These are phyloP conservation scores for Cetradonia linearis DNA, from an alignment of 495 filamentous ascomycete species.

Conservation along the genomic window DNA sequence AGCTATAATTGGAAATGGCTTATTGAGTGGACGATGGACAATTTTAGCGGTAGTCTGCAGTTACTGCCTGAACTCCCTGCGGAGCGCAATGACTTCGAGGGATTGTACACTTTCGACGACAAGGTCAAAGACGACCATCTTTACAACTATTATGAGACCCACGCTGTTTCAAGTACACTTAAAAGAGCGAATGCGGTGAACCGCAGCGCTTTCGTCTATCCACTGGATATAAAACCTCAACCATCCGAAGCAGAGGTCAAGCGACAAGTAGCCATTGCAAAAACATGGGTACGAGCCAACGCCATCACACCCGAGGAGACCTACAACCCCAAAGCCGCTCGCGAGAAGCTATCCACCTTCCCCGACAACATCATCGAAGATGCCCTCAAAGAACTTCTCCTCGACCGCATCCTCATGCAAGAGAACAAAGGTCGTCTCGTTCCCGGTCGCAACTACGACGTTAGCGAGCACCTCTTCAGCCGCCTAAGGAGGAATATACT, in stretches of 20 bases:
- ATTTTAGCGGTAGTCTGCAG: slow-evolving; percentile 36
- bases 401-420: slow-evolving; percentile 49
- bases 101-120: slow-evolving; percentile 40
- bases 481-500: slow-evolving; percentile 26
- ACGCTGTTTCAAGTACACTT: slow-evolving; percentile 27
- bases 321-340: slow-evolving; percentile 37
- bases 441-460: slow-evolving; percentile 38
- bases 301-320: slow-evolving; percentile 41
- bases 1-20: slow-evolving; percentile 68
- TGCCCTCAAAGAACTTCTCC: slow-evolving; percentile 47
- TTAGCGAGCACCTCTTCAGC: slow-evolving; percentile 24
- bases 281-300: slow-evolving; percentile 54
- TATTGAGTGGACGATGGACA: slow-evolving; percentile 59
- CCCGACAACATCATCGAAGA: slow-evolving; percentile 40
- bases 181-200: slow-evolving; percentile 33
- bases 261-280: slow-evolving; percentile 35
- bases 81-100: slow-evolving; percentile 41
- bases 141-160: slow-evolving; percentile 37
- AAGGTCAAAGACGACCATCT: slow-evolving; percentile 21
- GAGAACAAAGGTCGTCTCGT: slow-evolving; percentile 43
- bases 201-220: slow-evolving; percentile 32
- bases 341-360: slow-evolving; percentile 35
- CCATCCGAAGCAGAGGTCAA: slow-evolving; percentile 18
- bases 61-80: slow-evolving; percentile 42
- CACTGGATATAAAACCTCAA: slow-evolving; percentile 9